Evolutionary conservation across 371 early-diverging fungal species (phyloP).

Genomic region (Mortierella sp.): DNA sequence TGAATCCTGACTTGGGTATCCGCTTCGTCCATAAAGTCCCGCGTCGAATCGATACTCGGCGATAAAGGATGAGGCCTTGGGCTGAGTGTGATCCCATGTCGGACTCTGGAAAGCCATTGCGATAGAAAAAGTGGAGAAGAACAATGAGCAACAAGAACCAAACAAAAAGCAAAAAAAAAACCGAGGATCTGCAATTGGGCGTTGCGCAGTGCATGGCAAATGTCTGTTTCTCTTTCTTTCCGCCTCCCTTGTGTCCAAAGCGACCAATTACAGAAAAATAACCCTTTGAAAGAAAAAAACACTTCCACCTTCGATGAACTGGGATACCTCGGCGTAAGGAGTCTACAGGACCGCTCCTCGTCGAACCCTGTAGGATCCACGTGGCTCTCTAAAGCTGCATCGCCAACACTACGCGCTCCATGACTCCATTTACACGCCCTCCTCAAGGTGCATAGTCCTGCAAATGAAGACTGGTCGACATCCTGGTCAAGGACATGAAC

Average conservation of each 20-base stretch:
- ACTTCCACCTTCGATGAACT: not conserved
- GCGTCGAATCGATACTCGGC: not conserved
- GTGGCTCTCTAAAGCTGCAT: too few relatives aligned
- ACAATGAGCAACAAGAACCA: not conserved
- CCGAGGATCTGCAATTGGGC: constrained; percentile 6
- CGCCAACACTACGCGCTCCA: too few relatives aligned
- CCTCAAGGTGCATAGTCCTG: too few relatives aligned
- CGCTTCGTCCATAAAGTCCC: constrained; percentile 2
- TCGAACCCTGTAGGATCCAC: too few relatives aligned
- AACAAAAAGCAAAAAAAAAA: not conserved
- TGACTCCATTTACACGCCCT: too few relatives aligned
- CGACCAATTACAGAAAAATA: not conserved
- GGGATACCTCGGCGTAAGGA: too few relatives aligned
- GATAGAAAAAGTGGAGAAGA: constrained; percentile 10
- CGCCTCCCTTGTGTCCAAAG: not conserved
- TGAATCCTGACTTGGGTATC: constrained; percentile 12
- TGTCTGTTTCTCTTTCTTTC: not conserved
- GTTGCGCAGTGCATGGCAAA: not conserved
- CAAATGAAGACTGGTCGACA: too few relatives aligned
- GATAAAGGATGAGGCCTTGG: not conserved
- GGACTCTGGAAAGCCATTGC: not conserved
- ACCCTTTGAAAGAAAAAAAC: not conserved
- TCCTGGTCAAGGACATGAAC: too few relatives aligned
- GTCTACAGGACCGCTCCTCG: too few relatives aligned
- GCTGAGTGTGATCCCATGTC: not conserved